Conservation (phyloP, 208 protist genomes). For the Phytomonas sp. region DNA sequence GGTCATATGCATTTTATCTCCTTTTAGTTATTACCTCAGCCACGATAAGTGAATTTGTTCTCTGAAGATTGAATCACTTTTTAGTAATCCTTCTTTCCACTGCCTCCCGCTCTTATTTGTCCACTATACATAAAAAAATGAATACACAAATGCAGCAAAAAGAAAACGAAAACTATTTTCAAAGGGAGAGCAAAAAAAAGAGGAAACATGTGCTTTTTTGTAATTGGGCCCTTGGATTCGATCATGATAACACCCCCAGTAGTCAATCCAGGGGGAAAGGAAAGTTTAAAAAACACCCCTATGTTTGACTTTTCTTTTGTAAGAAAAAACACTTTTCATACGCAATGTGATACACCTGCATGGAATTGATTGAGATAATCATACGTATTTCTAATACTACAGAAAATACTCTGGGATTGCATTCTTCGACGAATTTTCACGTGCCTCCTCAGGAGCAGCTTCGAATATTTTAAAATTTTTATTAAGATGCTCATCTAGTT, state of each 20-base stretch:
- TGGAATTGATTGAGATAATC: constrained; percentile 8
- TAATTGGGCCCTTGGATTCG: not conserved
- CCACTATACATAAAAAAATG: constrained; percentile 10
- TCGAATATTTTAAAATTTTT: constrained; percentile 99
- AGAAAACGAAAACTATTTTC: constrained; percentile 8
- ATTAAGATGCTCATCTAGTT: constrained; percentile 96
- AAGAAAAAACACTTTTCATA: constrained; percentile 3
- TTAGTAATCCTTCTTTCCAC: not conserved
- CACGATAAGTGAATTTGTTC: not conserved
- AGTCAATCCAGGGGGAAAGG: constrained; percentile 9
- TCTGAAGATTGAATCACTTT: not conserved
- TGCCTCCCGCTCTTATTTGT: constrained; percentile 5
- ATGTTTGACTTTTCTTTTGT: not conserved
- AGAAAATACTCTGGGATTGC: constrained; percentile 78
- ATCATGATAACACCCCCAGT: not conserved
- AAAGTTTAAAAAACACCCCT: not conserved
- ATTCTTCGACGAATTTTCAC: constrained; percentile 54
- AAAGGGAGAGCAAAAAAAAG: constrained; percentile 12
- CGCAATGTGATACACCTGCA: constrained; percentile 1
- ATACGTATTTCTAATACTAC: constrained; percentile 20
- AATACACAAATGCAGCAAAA: constrained; percentile 10
- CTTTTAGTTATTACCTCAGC: not conserved
- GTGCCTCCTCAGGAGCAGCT: constrained; percentile 93
- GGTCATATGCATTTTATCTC: not conserved
- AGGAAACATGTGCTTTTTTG: constrained; percentile 7